Evolutionary conservation across 2,329 filamentous ascomycete species (phyloP).

Genomic region (Diplodia corticola): DNA sequence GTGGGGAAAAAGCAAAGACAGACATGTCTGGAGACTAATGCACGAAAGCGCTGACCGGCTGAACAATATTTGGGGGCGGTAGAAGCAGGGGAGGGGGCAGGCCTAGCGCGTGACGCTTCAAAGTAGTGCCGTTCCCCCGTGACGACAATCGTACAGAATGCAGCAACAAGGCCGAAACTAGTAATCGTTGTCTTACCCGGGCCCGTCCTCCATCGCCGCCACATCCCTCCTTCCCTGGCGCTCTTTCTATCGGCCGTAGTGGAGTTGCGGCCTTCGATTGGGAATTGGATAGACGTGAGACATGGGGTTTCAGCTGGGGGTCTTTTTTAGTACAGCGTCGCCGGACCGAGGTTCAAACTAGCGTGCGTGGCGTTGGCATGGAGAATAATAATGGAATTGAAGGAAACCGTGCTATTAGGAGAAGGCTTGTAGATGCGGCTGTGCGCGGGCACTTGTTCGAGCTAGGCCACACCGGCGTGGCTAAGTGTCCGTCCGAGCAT

Average conservation of each 20-base stretch:
- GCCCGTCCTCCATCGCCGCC: neutral
- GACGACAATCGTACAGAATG: neutral
- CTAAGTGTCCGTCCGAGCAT: neutral
- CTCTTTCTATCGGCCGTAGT: neutral
- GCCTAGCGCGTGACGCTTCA: conserved; percentile 4
- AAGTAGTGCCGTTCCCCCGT: neutral
- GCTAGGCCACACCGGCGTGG: neutral
- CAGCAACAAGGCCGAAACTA: conserved; percentile 12
- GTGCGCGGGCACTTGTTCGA: neutral
- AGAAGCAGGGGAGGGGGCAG: neutral
- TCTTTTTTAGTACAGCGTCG: neutral
- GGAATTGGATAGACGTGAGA: neutral
- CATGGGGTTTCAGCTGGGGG: neutral
- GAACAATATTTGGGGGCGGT: neutral
- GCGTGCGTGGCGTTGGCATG: neutral
- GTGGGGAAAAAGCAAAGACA: neutral
- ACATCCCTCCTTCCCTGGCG: neutral
- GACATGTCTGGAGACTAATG: neutral
- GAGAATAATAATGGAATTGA: neutral
- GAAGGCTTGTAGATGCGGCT: neutral
- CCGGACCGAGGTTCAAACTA: neutral
- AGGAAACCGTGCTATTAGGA: neutral
- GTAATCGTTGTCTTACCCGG: neutral
- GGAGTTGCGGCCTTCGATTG: neutral
- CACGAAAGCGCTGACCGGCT: neutral